Evolutionary conservation across 352 stramenopile species (phyloP).

Genomic region (Phytophthora citricola): DNA sequence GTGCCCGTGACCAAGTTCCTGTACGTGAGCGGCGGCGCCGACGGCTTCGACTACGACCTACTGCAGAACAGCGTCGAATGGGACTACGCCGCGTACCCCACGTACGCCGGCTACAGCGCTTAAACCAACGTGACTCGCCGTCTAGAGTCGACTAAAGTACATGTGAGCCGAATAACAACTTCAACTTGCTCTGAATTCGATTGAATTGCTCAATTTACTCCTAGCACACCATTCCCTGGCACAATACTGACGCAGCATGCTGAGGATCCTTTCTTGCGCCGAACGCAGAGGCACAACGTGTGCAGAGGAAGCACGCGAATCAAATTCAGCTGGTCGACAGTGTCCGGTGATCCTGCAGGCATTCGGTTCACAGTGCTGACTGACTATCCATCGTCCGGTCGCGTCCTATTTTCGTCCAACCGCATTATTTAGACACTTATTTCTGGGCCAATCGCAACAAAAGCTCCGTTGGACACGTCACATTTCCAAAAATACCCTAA

Average conservation of each 20-base stretch:
- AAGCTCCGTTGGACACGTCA: conserved; percentile 21
- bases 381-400: conserved; percentile 18
- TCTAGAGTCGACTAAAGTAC: background rate
- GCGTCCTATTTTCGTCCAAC: conserved; percentile 12
- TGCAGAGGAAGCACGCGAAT: background rate
- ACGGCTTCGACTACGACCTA: conserved; percentile 56
- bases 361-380: conserved; percentile 7
- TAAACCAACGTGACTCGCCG: conserved; percentile 3
- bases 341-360: background rate
- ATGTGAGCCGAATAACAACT: background rate
- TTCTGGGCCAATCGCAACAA: conserved; percentile 9
- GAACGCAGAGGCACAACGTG: no score
- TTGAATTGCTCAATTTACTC: no score
- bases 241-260: no score
- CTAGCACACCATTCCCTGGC: no score
- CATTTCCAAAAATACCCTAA: conserved; percentile 1
- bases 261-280: no score
- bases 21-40: conserved; percentile 54
- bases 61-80: conserved; percentile 53
- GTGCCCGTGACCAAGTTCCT: conserved; percentile 66
- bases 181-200: background rate
- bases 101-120: conserved; percentile 44
- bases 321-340: conserved; percentile 19
- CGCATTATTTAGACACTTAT: background rate
- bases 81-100: conserved; percentile 54